Conservation (phyloP, 495 filamentous ascomycete species). For the Aspergillus bertholletiae region DNA sequence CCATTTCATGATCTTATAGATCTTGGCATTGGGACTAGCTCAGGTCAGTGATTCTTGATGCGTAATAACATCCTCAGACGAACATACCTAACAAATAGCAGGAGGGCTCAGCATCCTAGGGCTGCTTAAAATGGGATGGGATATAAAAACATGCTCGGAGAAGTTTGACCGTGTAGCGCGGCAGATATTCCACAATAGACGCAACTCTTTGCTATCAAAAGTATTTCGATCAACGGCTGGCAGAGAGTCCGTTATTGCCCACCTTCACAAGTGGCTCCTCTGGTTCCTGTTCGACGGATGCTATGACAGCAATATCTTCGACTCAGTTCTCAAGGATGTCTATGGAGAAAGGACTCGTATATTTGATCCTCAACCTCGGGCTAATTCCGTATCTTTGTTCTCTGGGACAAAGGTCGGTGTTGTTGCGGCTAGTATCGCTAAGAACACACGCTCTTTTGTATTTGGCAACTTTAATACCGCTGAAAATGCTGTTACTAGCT, state of each 20-base stretch:
- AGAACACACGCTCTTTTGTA: conserved; percentile 18
- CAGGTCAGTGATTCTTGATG: conserved; percentile 19
- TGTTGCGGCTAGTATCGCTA: conserved; percentile 20
- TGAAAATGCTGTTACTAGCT: not conserved
- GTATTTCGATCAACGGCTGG: conserved; percentile 9
- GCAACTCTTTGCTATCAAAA: conserved; percentile 4
- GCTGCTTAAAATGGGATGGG: conserved; percentile 22
- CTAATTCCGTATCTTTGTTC: not conserved
- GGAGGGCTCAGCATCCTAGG: conserved; percentile 28
- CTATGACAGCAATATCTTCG: conserved; percentile 22
- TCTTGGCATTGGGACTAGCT: conserved; percentile 30
- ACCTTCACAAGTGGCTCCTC: conserved; percentile 16
- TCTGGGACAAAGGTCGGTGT: conserved; percentile 17
- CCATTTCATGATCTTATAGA: conserved; percentile 27
- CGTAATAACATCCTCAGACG: too few relatives aligned
- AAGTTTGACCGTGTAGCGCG: conserved; percentile 24
- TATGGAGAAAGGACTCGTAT: conserved; percentile 23
- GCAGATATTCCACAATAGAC: conserved; percentile 20
- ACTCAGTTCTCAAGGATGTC: conserved; percentile 20
- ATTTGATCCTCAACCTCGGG: conserved; percentile 16
- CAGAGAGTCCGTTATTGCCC: conserved; percentile 11
- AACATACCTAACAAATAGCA: too few relatives aligned
- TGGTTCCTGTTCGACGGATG: conserved; percentile 27
- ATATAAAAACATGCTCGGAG: conserved; percentile 16
- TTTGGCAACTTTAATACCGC: conserved; percentile 23